A percentile compares a stretch with the other conserved stretches of the same genome.
phyloP scores from a whole-genome alignment of 148 eudicot species.

The Rhododendron ferrugineum region DNA sequence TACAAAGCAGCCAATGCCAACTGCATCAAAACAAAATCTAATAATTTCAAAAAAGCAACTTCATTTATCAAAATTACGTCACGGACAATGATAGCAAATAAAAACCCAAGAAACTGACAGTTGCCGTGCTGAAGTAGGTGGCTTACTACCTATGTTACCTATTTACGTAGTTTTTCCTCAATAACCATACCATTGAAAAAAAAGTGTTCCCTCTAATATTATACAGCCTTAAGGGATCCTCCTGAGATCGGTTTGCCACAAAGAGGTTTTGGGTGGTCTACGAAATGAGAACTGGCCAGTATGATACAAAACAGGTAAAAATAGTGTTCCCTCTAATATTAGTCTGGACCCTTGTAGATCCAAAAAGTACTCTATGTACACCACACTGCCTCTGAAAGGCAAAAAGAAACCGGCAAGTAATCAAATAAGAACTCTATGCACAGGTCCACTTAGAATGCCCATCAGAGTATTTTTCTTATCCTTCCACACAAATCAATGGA shows the following conservation, averaged over 20 bases:
- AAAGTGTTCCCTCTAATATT: background rate
- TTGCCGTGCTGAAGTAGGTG: background rate
- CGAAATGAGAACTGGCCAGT: background rate
- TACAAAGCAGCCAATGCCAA: constrained; percentile 85
- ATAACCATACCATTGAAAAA: background rate
- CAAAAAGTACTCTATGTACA: too few species aligned
- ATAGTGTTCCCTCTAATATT: background rate
- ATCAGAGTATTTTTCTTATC: too few species aligned
- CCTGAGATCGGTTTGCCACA: background rate
- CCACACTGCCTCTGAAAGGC: too few species aligned
- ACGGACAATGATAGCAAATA: background rate
- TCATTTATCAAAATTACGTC: background rate
- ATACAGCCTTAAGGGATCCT: background rate
- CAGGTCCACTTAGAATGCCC: too few species aligned
- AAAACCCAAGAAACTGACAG: background rate
- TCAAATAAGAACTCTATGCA: too few species aligned
- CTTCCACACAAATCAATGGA: too few species aligned
- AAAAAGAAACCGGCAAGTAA: too few species aligned
- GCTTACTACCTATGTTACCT: background rate
- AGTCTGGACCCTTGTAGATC: too few species aligned
- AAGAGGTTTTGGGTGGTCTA: background rate
- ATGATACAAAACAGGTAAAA: background rate
- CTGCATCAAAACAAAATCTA: constrained; percentile 32
- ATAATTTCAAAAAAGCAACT: background rate
- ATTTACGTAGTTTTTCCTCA: background rate